phyloP scores from a whole-genome alignment of 2,329 filamentous ascomycete species.

The Sarocladiaceae sp. region DNA sequence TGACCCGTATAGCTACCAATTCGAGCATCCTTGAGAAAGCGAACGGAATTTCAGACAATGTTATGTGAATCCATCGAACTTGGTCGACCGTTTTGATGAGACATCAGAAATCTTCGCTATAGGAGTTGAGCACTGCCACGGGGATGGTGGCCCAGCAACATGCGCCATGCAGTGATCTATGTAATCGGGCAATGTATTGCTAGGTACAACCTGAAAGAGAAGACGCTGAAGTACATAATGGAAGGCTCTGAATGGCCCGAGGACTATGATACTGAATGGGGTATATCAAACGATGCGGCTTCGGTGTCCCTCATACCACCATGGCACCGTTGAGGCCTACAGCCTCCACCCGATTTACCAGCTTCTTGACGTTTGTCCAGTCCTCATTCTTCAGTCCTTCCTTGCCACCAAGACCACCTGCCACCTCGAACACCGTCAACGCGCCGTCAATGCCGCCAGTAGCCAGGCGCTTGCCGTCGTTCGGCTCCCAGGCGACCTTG shows the following conservation, averaged over 20 bases:
- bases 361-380: conserved; percentile 87
- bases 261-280: conserved; percentile 5
- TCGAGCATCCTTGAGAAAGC: no score
- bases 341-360: conserved; percentile 70
- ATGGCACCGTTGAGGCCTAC: conserved; percentile 44
- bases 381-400: conserved; percentile 81
- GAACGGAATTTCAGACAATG: no score
- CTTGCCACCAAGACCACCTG: conserved; percentile 72
- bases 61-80: no score
- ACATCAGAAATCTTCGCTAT: no score
- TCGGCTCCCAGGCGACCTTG: conserved; percentile 88
- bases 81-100: no score
- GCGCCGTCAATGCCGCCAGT: conserved; percentile 89
- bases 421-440: conserved; percentile 89
- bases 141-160: no score
- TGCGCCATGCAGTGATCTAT: no score
- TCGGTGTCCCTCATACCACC: conserved; percentile 23
- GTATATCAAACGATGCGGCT: conserved; percentile 7
- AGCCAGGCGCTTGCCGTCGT: conserved; percentile 78
- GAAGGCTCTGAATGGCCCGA: neutral
- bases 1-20: no score
- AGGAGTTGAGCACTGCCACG: no score
- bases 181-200: no score
- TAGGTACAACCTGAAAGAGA: conserved; percentile 13
- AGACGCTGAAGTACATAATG: conserved; percentile 11